These are phyloP conservation scores for Spergularia bocconei DNA, from an alignment of 148 eudicot genomes.

Conservation along the genomic window DNA sequence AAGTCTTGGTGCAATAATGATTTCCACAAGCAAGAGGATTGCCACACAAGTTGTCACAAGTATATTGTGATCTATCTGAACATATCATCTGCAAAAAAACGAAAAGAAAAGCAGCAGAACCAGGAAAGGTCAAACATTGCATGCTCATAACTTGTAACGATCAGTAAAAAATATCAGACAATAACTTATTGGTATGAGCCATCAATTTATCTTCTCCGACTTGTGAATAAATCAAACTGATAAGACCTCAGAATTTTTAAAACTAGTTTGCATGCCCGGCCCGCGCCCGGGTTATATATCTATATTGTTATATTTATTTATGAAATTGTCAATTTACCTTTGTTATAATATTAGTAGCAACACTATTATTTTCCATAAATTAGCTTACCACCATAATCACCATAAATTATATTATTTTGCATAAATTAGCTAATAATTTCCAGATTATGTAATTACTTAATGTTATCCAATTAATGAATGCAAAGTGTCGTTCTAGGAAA, in stretches of 20 bases:
- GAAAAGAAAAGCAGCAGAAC: constrained; percentile 13
- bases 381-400: too few species aligned
- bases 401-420: too few species aligned
- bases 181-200: not conserved
- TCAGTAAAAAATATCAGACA: not conserved
- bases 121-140: constrained; percentile 1
- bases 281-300: too few species aligned
- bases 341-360: too few species aligned
- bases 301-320: too few species aligned
- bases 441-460: too few species aligned
- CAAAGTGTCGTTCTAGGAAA: too few species aligned
- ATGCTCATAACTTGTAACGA: not conserved
- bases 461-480: too few species aligned
- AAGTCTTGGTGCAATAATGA: constrained; percentile 87
- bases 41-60: constrained; percentile 90
- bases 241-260: not conserved
- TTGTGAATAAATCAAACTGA: not conserved
- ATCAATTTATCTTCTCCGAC: not conserved
- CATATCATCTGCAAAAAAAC: constrained; percentile 77
- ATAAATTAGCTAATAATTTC: too few species aligned
- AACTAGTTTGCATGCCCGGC: too few species aligned
- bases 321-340: too few species aligned
- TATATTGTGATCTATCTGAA: constrained; percentile 57
- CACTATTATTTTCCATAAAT: too few species aligned
- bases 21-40: constrained; percentile 88